phyloP scores from a whole-genome alignment of 441 rosid genomes.

The Bocquillonia castaneifolia region DNA sequence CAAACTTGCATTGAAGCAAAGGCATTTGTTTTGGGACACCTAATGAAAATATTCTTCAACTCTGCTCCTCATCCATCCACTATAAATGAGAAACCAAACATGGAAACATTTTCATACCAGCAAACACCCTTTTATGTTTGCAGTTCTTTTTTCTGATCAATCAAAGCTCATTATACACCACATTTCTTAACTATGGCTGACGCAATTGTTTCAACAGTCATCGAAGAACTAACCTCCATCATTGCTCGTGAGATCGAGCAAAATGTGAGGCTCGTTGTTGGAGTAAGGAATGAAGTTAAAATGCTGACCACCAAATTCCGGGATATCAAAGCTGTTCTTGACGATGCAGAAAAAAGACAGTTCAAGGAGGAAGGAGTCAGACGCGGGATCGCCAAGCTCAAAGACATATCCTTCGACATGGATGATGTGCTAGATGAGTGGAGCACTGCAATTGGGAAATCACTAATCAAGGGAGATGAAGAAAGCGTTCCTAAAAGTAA shows the following conservation, averaged over 20 bases:
- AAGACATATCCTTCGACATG: constrained; percentile 7
- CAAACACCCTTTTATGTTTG: too few relatives aligned
- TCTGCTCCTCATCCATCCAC: too few relatives aligned
- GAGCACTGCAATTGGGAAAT: constrained; percentile 10
- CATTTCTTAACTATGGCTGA: neutral
- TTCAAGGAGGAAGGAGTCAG: neutral
- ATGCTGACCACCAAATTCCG: constrained; percentile 9
- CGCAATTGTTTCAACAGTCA: neutral
- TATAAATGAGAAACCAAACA: too few relatives aligned
- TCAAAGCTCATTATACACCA: too few relatives aligned
- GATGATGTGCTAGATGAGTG: constrained; percentile 24
- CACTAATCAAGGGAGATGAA: neutral
- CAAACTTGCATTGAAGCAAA: too few relatives aligned
- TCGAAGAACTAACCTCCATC: neutral
- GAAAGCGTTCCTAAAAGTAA: neutral
- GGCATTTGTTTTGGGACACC: too few relatives aligned
- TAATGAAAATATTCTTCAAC: too few relatives aligned
- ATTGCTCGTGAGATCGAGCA: neutral
- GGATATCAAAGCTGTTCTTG: constrained; percentile 18
- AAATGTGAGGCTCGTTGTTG: constrained; percentile 1
- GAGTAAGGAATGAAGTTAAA: constrained; percentile 5
- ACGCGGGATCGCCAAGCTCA: constrained; percentile 16
- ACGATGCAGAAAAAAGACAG: constrained; percentile 17
- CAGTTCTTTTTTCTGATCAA: too few relatives aligned
- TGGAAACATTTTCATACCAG: too few relatives aligned